Base-by-base conservation (phyloP, 2,329 filamentous ascomycete genomes). In the Ophiostoma sp. region DNA sequence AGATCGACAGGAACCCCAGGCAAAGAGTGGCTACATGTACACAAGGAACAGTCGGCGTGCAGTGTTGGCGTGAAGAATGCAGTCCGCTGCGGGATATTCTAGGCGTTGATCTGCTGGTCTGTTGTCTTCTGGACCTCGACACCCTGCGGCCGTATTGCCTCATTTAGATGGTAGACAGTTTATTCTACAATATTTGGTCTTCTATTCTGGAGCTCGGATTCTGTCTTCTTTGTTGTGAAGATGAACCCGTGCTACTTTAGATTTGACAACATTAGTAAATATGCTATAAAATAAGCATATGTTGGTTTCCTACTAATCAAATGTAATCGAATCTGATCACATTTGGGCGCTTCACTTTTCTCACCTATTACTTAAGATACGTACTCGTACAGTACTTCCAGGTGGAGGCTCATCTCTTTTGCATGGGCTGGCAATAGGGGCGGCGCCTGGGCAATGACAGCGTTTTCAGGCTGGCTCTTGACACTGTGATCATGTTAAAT, bases 1-100 rank as follows among this genome's bases (percentile, higher is more conserved):
- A 64, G 68, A 70, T 70, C 64, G 48, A 65, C 68, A 70, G 64
- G 68, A 65, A 67, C 68, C 68, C 68, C 33, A 27, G 57, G 57
- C 57, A 62, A 17, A 35, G 57, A 62, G 57, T 62, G 57, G 57
- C 8, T 27, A 35, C 15, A 20, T 48, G 27, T 31, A 31, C 27
- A 31, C 3, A 60, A 23, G 10, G 23, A 5, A 60, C 8, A 27
- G 27, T 31, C 54, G 23, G 27, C 54, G 57, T 33, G 57, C 27
- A 62, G 57, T 33, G 57, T 20, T 57, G 52, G 52, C 52, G 52
- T 57, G 52, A 57, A 57, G 52, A 57, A 57, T 57, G 52, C 52
- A 48, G 44, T 7, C 15, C 17, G 52, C 7, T 57, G 52, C 52
- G 52, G 52, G 52, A 57, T 57, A 57, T 57, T 27, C 23, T 57